Evolutionary conservation across 257 asterid species (phyloP).

Genomic region (Jacaranda mimosifolia): DNA sequence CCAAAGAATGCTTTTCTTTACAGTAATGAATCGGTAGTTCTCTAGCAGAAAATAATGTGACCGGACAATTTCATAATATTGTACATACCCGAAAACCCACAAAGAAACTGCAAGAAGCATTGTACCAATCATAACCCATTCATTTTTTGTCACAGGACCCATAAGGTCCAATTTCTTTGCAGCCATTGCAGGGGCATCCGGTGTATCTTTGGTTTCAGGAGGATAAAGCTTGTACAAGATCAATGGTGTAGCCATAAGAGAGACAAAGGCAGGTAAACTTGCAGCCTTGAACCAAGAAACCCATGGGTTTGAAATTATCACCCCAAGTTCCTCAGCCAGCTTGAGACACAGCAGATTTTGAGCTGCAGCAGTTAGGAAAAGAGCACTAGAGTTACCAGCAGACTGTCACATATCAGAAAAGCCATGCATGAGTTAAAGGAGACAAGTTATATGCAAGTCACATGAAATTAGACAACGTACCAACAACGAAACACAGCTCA

Average conservation of each 20-base stretch:
- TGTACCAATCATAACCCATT: slow-evolving; percentile 90
- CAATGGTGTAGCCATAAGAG: slow-evolving; percentile 82
- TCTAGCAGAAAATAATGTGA: background rate
- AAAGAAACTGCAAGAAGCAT: slow-evolving; percentile 97
- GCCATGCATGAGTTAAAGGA: slow-evolving; percentile 48
- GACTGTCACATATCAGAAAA: slow-evolving; percentile 61
- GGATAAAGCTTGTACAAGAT: slow-evolving; percentile 90
- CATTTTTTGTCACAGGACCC: slow-evolving; percentile 91
- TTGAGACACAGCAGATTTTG: slow-evolving; percentile 96
- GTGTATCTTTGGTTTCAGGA: slow-evolving; percentile 94
- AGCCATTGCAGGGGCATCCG: slow-evolving; percentile 97
- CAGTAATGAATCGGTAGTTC: slow-evolving; percentile 14
- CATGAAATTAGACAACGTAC: slow-evolving; percentile 21
- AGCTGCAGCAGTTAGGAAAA: slow-evolving; percentile 99
- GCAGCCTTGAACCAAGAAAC: slow-evolving; percentile 97
- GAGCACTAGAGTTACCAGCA: slow-evolving; percentile 97
- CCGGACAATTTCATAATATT: background rate
- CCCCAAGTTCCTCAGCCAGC: slow-evolving; percentile 97
- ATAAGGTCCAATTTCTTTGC: slow-evolving; percentile 72
- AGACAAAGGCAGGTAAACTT: slow-evolving; percentile 83
- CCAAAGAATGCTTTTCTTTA: background rate
- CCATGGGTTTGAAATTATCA: slow-evolving; percentile 85
- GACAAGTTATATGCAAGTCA: slow-evolving; percentile 24
- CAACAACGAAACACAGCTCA: background rate
- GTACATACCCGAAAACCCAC: slow-evolving; percentile 93